Conservation (phyloP, 495 filamentous ascomycete genomes). For the Neurospora discreta region DNA sequence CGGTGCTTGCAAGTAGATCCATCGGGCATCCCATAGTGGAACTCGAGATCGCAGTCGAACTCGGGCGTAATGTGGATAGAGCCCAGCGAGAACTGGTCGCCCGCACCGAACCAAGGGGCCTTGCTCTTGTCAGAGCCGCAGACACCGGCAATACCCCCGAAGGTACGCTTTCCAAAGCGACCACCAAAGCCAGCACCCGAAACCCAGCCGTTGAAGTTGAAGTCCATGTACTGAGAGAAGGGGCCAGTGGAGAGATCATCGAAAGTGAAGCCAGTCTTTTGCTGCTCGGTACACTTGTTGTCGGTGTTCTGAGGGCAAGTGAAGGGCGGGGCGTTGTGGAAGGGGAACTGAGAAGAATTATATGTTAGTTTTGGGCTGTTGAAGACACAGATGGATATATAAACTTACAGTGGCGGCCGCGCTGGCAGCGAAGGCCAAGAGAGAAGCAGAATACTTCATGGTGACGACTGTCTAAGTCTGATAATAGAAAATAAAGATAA, state of each 20-base stretch:
- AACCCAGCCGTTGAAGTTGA: conserved; percentile 60
- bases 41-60: conserved; percentile 64
- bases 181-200: conserved; percentile 46
- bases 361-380: conserved; percentile 9
- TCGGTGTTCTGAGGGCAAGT: conserved; percentile 60
- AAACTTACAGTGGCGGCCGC: conserved; percentile 45
- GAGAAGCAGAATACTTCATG: conserved; percentile 39
- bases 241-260: conserved; percentile 46
- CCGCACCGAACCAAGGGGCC: conserved; percentile 46
- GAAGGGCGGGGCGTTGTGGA: conserved; percentile 50
- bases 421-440: conserved; percentile 46
- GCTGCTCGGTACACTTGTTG: conserved; percentile 61
- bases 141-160: conserved; percentile 54
- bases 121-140: conserved; percentile 35
- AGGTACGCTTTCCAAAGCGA: conserved; percentile 32
- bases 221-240: conserved; percentile 58
- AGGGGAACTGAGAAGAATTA: conserved; percentile 23
- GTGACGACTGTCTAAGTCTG: conserved; percentile 10
- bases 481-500: too few species aligned
- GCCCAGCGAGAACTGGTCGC: conserved; percentile 61
- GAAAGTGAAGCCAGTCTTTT: conserved; percentile 63
- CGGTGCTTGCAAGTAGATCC: conserved; percentile 68
- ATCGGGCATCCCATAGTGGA: conserved; percentile 75
- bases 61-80: conserved; percentile 60
- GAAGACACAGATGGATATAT: background rate